These are phyloP conservation scores for Pichia paraexigua DNA, from an alignment of 805 yeast species.

Conservation along the genomic window DNA sequence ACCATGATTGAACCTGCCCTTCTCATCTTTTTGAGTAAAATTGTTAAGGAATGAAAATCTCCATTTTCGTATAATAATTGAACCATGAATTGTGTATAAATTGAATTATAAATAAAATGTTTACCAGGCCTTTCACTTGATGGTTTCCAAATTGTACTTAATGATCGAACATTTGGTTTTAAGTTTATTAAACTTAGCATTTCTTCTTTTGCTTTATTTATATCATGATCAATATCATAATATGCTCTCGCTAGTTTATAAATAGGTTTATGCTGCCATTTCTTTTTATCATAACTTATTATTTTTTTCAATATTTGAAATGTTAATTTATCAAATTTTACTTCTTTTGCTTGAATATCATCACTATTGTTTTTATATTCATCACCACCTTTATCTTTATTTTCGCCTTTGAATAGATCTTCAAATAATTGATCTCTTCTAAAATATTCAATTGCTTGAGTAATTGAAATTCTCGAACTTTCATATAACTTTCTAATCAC, in stretches of 20 bases:
- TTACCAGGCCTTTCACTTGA: constrained; percentile 88
- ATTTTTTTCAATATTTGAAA: constrained; percentile 42
- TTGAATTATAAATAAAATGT: constrained; percentile 70
- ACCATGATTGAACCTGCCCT: constrained; percentile 73
- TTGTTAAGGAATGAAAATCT: constrained; percentile 52
- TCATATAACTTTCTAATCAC: constrained; percentile 48
- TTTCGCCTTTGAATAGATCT: not conserved
- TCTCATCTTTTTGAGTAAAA: constrained; percentile 66
- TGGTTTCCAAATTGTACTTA: constrained; percentile 89
- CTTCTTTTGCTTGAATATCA: not conserved
- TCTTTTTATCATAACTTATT: constrained; percentile 59
- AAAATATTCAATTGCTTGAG: constrained; percentile 34
- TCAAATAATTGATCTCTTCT: constrained; percentile 29
- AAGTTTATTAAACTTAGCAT: constrained; percentile 57
- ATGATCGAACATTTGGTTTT: constrained; percentile 58
- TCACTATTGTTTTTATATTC: not conserved
- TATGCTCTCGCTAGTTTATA: constrained; percentile 61
- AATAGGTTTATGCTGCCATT: constrained; percentile 87
- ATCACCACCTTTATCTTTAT: not conserved
- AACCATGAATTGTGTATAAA: constrained; percentile 59
- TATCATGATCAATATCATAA: constrained; percentile 45
- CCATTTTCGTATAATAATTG: constrained; percentile 42
- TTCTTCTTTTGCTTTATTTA: constrained; percentile 50
- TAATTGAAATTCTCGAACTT: constrained; percentile 26
- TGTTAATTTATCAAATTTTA: constrained; percentile 24